phyloP scores from a whole-genome alignment of 805 yeast genomes.

The Ogataea trehalophila region DNA sequence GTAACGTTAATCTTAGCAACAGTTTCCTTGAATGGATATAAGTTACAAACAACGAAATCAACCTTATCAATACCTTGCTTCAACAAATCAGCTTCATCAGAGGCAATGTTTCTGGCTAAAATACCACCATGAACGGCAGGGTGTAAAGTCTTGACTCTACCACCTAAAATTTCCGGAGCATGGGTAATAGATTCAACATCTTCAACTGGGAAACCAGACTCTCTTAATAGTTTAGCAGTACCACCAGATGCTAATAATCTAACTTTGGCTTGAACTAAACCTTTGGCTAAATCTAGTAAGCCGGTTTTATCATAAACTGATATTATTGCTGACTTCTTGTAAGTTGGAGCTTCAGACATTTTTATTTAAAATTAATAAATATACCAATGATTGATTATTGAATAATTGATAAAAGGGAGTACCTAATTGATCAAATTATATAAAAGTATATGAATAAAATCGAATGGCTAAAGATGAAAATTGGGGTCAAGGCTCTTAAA shows the following conservation, averaged over 20 bases:
- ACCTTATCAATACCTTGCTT: slow-evolving; percentile 93
- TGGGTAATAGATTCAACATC: slow-evolving; percentile 94
- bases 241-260: slow-evolving; percentile 97
- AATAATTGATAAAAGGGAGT: no score
- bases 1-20: slow-evolving; percentile 94
- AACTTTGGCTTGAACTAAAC: slow-evolving; percentile 81
- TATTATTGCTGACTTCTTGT: slow-evolving; percentile 80
- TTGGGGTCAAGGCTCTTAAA: no score
- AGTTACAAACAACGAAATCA: slow-evolving; percentile 94
- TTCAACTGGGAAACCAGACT: slow-evolving; percentile 97
- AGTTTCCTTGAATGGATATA: slow-evolving; percentile 97
- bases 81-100: slow-evolving; percentile 83
- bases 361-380: no score
- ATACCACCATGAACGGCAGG: slow-evolving; percentile 99
- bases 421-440: no score
- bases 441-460: no score
- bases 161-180: slow-evolving; percentile 99
- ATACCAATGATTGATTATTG: no score
- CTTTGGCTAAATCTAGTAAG: slow-evolving; percentile 91
- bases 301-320: slow-evolving; percentile 99
- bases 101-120: slow-evolving; percentile 86
- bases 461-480: no score
- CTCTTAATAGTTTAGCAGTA: slow-evolving; percentile 89
- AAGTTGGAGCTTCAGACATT: not conserved
- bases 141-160: slow-evolving; percentile 96